Percentiles rank a stretch among this genome's conserved stretches.
Evolutionary conservation across 306 rosid genomes (phyloP).

Genomic region (Pterocarpus santalinus): DNA sequence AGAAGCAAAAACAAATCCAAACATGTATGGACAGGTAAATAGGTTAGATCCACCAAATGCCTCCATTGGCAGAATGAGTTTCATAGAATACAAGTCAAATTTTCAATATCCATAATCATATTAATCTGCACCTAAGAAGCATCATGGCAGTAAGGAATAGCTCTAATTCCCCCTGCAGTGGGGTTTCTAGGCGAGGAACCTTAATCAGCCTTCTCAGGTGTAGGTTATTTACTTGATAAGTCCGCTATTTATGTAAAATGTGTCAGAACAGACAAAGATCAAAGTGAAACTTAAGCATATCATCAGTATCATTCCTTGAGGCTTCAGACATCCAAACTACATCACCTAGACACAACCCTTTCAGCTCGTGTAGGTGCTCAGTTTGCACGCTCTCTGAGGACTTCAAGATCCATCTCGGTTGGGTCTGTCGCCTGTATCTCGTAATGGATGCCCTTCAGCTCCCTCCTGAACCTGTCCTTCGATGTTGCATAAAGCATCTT

Average conservation of each 20-base stretch:
- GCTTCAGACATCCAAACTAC: slow-evolving; percentile 49
- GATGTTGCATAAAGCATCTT: slow-evolving; percentile 91
- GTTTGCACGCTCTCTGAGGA: slow-evolving; percentile 73
- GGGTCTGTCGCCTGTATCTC: slow-evolving; percentile 93
- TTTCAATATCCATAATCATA: slow-evolving; percentile 43
- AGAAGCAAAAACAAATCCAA: slow-evolving; percentile 7
- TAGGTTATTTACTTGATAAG: slow-evolving; percentile 55
- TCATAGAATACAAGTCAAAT: slow-evolving; percentile 40
- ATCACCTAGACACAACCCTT: slow-evolving; percentile 45
- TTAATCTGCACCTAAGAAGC: slow-evolving; percentile 65
- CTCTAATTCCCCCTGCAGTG: slow-evolving; percentile 54
- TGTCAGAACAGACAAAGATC: slow-evolving; percentile 42
- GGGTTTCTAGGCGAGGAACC: slow-evolving; percentile 54
- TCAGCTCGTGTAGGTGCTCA: slow-evolving; percentile 50
- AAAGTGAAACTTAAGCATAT: slow-evolving; percentile 48
- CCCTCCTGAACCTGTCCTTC: slow-evolving; percentile 82
- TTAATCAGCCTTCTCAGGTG: slow-evolving; percentile 75
- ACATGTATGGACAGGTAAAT: not conserved
- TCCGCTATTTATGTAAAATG: slow-evolving; percentile 38
- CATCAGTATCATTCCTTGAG: slow-evolving; percentile 42
- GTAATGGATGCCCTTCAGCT: slow-evolving; percentile 81
- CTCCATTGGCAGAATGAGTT: slow-evolving; percentile 20
- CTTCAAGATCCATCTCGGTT: slow-evolving; percentile 87
- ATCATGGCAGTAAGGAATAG: slow-evolving; percentile 68
- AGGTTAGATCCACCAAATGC: slow-evolving; percentile 27